Evolutionary conservation across 2,329 filamentous ascomycete genomes (phyloP).

Genomic region (Pseudogymnoascus sp.): DNA sequence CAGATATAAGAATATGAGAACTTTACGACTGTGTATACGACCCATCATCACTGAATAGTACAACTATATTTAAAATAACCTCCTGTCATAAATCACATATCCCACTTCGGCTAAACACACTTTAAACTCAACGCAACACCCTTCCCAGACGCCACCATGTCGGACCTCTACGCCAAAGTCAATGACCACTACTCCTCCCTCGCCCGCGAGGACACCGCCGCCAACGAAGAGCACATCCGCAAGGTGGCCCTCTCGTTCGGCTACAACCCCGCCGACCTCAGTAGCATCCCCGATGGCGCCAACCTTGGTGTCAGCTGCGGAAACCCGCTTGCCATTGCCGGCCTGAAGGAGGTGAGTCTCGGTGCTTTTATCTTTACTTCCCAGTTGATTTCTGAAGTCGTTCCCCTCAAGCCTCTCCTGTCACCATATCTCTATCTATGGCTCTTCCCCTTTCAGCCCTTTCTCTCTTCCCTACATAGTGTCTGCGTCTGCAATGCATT

Average conservation of each 20-base stretch:
- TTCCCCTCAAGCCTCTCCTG: neutral
- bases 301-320: constrained; percentile 22
- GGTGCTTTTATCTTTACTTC: neutral
- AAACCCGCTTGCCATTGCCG: constrained; percentile 18
- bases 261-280: constrained; percentile 19
- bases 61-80: neutral
- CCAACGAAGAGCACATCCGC: constrained; percentile 5
- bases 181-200: constrained; percentile 10
- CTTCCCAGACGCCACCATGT: neutral
- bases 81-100: neutral
- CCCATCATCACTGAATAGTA: neutral
- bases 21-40: neutral
- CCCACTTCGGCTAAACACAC: neutral
- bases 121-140: neutral
- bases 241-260: constrained; percentile 17
- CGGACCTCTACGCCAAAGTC: constrained; percentile 1
- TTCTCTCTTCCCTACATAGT: neutral
- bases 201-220: neutral
- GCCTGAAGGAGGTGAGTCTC: constrained; percentile 4
- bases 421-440: neutral
- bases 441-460: neutral
- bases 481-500: neutral
- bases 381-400: neutral
- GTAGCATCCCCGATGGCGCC: constrained; percentile 15
- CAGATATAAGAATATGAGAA: neutral